These are phyloP conservation scores for Synura sp. DNA, from an alignment of 352 stramenopile genomes.

Conservation along the genomic window DNA sequence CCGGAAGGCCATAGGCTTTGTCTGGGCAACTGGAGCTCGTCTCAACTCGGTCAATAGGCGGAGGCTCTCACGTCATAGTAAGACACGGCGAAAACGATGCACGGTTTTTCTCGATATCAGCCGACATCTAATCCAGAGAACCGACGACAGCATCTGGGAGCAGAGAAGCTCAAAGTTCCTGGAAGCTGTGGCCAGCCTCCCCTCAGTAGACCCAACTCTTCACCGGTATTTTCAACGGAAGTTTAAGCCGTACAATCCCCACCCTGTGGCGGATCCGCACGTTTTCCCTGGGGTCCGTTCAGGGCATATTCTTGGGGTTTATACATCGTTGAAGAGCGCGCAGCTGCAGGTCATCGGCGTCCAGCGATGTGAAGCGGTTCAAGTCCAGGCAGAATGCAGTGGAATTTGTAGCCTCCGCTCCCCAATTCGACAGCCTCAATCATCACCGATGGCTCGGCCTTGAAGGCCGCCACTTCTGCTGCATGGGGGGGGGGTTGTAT, in stretches of 20 bases:
- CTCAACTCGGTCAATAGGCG: too few species aligned
- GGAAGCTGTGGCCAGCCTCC: too few species aligned
- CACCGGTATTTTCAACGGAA: too few species aligned
- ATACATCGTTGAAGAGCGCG: background rate
- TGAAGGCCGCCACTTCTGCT: background rate
- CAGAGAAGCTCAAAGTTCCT: too few species aligned
- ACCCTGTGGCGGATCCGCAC: background rate
- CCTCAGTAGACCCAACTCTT: too few species aligned
- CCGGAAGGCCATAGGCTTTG: too few species aligned
- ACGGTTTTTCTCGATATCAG: too few species aligned
- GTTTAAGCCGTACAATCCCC: conserved; percentile 1
- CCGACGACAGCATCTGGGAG: too few species aligned
- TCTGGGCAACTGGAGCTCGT: too few species aligned
- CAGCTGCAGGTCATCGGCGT: too few species aligned
- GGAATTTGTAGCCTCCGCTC: background rate
- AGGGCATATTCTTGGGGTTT: background rate
- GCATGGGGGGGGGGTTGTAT: background rate
- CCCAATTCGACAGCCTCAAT: background rate
- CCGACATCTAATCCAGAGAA: too few species aligned
- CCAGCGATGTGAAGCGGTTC: conserved; percentile 11
- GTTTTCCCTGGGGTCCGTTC: background rate
- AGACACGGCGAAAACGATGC: background rate
- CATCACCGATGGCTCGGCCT: background rate
- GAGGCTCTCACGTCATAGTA: too few species aligned
- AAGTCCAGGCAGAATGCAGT: background rate